phyloP scores from a whole-genome alignment of 495 filamentous ascomycete species.

The Parmelia sp. region DNA sequence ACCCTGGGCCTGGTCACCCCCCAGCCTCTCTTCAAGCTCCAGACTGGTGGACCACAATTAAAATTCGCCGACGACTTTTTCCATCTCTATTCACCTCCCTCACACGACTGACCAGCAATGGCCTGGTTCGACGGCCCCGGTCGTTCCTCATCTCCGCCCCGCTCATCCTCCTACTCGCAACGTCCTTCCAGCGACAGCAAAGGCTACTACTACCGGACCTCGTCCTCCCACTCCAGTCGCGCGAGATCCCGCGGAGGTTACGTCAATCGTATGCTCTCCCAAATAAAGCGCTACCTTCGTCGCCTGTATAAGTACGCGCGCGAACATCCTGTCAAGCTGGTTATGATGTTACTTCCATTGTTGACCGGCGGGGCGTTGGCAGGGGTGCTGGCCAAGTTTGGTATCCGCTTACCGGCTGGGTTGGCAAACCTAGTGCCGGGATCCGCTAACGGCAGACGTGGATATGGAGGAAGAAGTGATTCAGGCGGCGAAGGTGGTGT shows the following conservation, averaged over 20 bases:
- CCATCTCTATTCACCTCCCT: neutral
- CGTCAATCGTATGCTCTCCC: slow-evolving; percentile 58
- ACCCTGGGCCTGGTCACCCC: neutral
- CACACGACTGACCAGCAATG: neutral
- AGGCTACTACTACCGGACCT: slow-evolving; percentile 42
- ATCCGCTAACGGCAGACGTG: slow-evolving; percentile 9
- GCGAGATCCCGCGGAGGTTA: slow-evolving; percentile 69
- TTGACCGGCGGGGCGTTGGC: slow-evolving; percentile 73
- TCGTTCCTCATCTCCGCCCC: slow-evolving; percentile 28
- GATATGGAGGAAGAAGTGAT: slow-evolving; percentile 18
- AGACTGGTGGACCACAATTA: too few relatives aligned
- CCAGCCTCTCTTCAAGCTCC: neutral
- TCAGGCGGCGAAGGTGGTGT: slow-evolving; percentile 31
- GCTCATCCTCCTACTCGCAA: slow-evolving; percentile 35
- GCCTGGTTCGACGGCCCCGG: slow-evolving; percentile 12
- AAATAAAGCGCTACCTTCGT: slow-evolving; percentile 65
- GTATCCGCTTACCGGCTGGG: slow-evolving; percentile 60
- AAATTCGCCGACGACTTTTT: neutral
- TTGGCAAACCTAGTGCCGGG: slow-evolving; percentile 51
- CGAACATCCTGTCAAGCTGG: slow-evolving; percentile 72
- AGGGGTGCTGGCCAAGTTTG: slow-evolving; percentile 65
- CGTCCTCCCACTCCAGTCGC: slow-evolving; percentile 57
- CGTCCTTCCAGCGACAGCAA: slow-evolving; percentile 32
- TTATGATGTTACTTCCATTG: slow-evolving; percentile 78
- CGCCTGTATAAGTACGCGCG: slow-evolving; percentile 70